phyloP scores from a whole-genome alignment of 2,329 filamentous ascomycete species.

The Aspergillus chevalieri region DNA sequence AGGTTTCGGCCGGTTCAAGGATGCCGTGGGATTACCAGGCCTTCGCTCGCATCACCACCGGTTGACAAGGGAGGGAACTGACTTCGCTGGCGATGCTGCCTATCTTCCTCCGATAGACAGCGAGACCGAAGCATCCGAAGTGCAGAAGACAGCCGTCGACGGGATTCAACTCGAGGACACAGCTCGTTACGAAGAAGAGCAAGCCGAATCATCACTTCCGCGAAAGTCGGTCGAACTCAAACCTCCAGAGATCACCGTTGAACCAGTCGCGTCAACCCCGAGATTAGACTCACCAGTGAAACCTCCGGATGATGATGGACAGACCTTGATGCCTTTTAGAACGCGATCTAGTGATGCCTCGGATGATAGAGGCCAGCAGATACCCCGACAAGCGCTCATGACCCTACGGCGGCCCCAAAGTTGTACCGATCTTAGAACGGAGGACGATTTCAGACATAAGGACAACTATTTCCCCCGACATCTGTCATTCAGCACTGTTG shows the following conservation, averaged over 20 bases:
- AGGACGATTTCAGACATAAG: slow-evolving; percentile 13
- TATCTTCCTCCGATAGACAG: slow-evolving; percentile 24
- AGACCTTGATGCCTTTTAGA: slow-evolving; percentile 23
- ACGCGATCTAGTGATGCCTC: slow-evolving; percentile 25
- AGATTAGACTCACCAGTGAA: slow-evolving; percentile 14
- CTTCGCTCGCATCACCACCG: slow-evolving; percentile 38
- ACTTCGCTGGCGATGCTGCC: slow-evolving; percentile 23
- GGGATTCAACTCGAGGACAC: slow-evolving; percentile 11
- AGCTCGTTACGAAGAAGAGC: slow-evolving; percentile 10
- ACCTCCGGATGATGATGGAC: slow-evolving; percentile 20
- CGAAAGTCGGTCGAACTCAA: slow-evolving; percentile 13
- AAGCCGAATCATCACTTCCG: slow-evolving; percentile 3
- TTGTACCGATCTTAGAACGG: slow-evolving; percentile 20
- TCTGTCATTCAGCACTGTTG: slow-evolving; percentile 44
- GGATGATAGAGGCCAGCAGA: slow-evolving; percentile 20
- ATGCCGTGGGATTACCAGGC: slow-evolving; percentile 59
- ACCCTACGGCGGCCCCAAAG: slow-evolving; percentile 35
- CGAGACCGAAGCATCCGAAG: slow-evolving; percentile 17
- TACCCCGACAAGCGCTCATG: slow-evolving; percentile 21
- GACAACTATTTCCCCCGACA: slow-evolving; percentile 35
- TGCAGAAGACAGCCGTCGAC: slow-evolving; percentile 11
- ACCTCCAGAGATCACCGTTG: slow-evolving; percentile 30
- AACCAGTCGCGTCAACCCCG: slow-evolving; percentile 17
- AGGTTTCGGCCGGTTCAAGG: slow-evolving; percentile 78
- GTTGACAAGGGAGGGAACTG: slow-evolving; percentile 29